Percentiles rank a stretch among this genome's conserved stretches.
phyloP scores from a whole-genome alignment of 2,329 filamentous ascomycete species.

The Calonectria hawksworthii region DNA sequence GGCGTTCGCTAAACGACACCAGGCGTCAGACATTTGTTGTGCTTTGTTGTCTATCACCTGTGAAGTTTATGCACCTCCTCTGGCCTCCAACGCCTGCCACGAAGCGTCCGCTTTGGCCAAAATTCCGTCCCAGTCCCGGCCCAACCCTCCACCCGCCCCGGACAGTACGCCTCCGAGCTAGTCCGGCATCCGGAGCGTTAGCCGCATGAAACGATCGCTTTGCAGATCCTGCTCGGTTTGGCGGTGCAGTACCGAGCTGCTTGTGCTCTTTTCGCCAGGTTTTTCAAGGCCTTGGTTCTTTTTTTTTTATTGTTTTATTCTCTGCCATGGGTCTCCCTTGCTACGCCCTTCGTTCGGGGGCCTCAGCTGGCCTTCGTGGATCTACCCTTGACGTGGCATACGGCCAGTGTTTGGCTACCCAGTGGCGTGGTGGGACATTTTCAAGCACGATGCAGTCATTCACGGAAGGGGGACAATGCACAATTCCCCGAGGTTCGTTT shows the following conservation, averaged over 20 bases:
- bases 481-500: not conserved
- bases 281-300: not conserved
- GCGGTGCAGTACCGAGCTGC: not conserved
- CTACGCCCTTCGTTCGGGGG: not conserved
- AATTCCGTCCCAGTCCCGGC: not conserved
- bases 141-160: slow-evolving; percentile 1
- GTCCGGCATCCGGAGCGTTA: slow-evolving; percentile 10
- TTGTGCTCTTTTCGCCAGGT: not conserved
- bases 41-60: not conserved
- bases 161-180: slow-evolving; percentile 7
- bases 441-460: not conserved
- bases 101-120: not conserved
- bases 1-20: slow-evolving; percentile 2
- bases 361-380: not conserved
- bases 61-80: slow-evolving; percentile 4
- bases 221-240: slow-evolving; percentile 10
- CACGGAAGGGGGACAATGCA: not conserved
- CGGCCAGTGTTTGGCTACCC: not conserved
- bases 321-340: slow-evolving; percentile 2
- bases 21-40: not conserved
- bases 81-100: not conserved
- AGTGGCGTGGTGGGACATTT: slow-evolving; percentile 4
- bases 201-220: slow-evolving; percentile 12
- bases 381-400: slow-evolving; percentile 6
- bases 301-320: not conserved